Base-by-base conservation (phyloP, 2,329 filamentous ascomycete genomes). In the Fusarium mangiferae region DNA sequence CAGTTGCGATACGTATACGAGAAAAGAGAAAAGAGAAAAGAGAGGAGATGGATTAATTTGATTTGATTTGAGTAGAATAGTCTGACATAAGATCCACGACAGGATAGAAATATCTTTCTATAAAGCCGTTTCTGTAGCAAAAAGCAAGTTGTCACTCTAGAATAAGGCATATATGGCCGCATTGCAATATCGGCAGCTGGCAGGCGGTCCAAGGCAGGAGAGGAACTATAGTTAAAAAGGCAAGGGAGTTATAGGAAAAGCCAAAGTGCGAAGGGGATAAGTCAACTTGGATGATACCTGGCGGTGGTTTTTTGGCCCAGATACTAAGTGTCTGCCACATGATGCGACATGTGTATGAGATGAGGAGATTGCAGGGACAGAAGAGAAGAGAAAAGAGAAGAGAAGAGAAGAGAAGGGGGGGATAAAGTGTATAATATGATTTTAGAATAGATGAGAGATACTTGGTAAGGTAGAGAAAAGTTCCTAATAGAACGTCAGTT, bases 241-340 rank as follows among this genome's bases (percentile, higher is more conserved):
- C 38, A 55, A 26, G 22, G 28, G 28, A 15, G 6, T 24, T 24
- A 8, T 9, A 35, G 45, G 26, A 52, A 49, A 66, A 46, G 52
- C 46, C 41, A 60, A 48, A 66, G 42, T 48, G 52, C n/a, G 46
- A 66, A 48, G 65, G 65, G 46, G n/a, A n/a, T n/a, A n/a, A n/a
- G 15, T 56, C 24, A 33, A 42, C 12, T 42, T 56, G 44, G 51
- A 66, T 54, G 64, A 51, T 41, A 56, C 20, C 44, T 62, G 42
- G 63, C 36, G 17, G 41, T 38, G 20, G 24, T 26, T 33, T 18
- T 33, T 36, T 14, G 4, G 33, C 38, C 12, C 49, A 63, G 49
- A 30, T 24, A 28, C 39, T 62, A 15, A n/a, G 33, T 33, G 41
- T 46, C 24, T 49, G 28, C 24, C 46, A 42, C 42, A 55, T 54